Conservation (phyloP, 2,329 filamentous ascomycete species). For the Emmonsiellopsis sp. region DNA sequence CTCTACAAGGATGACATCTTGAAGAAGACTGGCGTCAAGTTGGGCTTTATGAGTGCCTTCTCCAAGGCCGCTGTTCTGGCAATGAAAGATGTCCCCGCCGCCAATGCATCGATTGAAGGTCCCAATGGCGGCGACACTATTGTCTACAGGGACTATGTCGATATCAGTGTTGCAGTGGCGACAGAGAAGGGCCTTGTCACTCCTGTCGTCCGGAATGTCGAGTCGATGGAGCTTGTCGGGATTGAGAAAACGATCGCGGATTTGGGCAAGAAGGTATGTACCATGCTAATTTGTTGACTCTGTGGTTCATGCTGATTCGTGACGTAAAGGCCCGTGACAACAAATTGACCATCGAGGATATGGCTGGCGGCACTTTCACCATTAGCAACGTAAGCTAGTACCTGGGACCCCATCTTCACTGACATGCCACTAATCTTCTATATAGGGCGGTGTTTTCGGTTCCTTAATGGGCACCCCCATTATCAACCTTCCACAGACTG, state of each 20-base stretch:
- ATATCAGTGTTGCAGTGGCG: constrained; percentile 92
- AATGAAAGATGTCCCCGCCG: constrained; percentile 86
- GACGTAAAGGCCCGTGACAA: constrained; percentile 68
- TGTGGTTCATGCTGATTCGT: constrained; percentile 3
- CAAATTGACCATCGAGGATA: constrained; percentile 97
- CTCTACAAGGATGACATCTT: constrained; percentile 93
- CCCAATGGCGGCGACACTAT: constrained; percentile 93
- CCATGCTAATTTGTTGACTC: background rate
- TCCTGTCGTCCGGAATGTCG: constrained; percentile 88
- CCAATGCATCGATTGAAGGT: constrained; percentile 96
- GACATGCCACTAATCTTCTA: constrained; percentile 11
- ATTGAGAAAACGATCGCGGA: constrained; percentile 91
- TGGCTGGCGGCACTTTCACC: constrained; percentile 96
- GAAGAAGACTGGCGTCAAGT: constrained; percentile 93
- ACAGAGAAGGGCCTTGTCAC: constrained; percentile 97
- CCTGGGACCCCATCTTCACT: background rate
- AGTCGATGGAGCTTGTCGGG: constrained; percentile 74
- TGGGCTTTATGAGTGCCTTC: constrained; percentile 99
- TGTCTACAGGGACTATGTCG: constrained; percentile 95
- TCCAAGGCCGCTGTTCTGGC: constrained; percentile 80
- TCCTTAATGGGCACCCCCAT: constrained; percentile 97
- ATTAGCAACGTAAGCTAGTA: constrained; percentile 65
- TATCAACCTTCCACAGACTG: constrained; percentile 92
- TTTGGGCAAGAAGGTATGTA: constrained; percentile 77
- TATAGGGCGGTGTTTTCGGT: constrained; percentile 77